phyloP scores from a whole-genome alignment of 495 filamentous ascomycete genomes.

The Aspergillus haitiensis region DNA sequence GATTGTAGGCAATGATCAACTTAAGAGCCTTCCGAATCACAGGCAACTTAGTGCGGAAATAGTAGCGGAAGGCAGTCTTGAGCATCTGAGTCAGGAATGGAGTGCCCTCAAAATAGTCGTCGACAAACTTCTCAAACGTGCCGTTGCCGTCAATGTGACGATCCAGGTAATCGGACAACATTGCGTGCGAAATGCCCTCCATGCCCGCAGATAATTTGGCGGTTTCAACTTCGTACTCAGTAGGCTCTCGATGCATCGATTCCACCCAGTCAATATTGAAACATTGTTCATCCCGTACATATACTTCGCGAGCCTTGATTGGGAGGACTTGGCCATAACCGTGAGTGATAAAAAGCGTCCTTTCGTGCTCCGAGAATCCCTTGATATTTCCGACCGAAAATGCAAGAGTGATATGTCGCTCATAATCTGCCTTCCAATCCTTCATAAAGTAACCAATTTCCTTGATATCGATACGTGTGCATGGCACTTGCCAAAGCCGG shows the following conservation, averaged over 20 bases:
- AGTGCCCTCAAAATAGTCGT: constrained; percentile 91
- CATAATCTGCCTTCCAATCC: constrained; percentile 94
- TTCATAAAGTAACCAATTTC: constrained; percentile 97
- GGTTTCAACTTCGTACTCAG: constrained; percentile 78
- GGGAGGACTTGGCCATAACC: constrained; percentile 87
- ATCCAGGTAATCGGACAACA: constrained; percentile 85
- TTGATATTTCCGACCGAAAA: constrained; percentile 93
- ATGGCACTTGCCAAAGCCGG: constrained; percentile 91
- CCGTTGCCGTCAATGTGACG: constrained; percentile 80
- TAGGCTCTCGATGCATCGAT: constrained; percentile 66
- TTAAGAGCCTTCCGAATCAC: constrained; percentile 91
- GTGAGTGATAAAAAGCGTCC: constrained; percentile 78
- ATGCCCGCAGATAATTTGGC: constrained; percentile 81
- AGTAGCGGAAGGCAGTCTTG: constrained; percentile 89
- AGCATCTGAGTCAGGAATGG: constrained; percentile 90
- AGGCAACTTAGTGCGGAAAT: constrained; percentile 74
- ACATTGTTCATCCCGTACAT: constrained; percentile 84
- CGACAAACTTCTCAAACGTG: constrained; percentile 82
- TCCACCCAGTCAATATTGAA: constrained; percentile 92
- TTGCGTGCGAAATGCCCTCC: constrained; percentile 73
- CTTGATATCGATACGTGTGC: constrained; percentile 94
- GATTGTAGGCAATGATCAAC: constrained; percentile 86
- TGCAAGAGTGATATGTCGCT: constrained; percentile 79
- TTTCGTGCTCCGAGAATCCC: constrained; percentile 79
- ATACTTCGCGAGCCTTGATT: constrained; percentile 87